phyloP scores from a whole-genome alignment of 2,329 filamentous ascomycete species.

The Cladosporium cucumerinum region DNA sequence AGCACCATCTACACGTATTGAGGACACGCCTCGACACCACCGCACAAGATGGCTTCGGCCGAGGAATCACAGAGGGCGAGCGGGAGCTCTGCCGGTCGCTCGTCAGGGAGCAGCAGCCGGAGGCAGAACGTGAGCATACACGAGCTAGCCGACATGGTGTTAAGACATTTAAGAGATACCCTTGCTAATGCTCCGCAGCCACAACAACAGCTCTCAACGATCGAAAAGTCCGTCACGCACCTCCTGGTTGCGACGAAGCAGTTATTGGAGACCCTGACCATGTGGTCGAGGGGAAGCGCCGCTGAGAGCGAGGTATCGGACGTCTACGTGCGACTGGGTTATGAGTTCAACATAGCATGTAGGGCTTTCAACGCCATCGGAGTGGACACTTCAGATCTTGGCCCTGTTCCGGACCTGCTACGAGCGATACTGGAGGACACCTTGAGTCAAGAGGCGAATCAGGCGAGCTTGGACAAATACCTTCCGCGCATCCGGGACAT shows the following conservation, averaged over 20 bases:
- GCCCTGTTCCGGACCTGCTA: slow-evolving; percentile 88
- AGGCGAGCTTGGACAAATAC: slow-evolving; percentile 89
- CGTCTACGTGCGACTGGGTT: slow-evolving; percentile 93
- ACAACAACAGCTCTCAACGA: slow-evolving; percentile 81
- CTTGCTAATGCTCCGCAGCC: slow-evolving; percentile 46
- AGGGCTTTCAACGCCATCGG: slow-evolving; percentile 95
- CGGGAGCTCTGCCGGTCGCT: slow-evolving; percentile 27
- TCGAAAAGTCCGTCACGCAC: slow-evolving; percentile 98
- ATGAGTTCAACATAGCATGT: slow-evolving; percentile 99
- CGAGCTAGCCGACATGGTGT: not conserved
- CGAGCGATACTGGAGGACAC: slow-evolving; percentile 92
- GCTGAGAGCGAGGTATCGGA: slow-evolving; percentile 95
- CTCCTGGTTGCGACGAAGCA: slow-evolving; percentile 97
- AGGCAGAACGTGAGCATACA: slow-evolving; percentile 27
- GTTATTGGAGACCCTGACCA: slow-evolving; percentile 91
- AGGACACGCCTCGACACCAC: not conserved
- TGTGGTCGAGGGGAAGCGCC: slow-evolving; percentile 91
- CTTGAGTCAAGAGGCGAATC: slow-evolving; percentile 90
- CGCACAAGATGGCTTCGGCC: slow-evolving; percentile 17
- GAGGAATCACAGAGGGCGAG: slow-evolving; percentile 27
- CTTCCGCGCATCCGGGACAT: slow-evolving; percentile 94
- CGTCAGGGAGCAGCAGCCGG: slow-evolving; percentile 25
- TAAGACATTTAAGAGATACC: slow-evolving; percentile 9
- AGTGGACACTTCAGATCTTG: slow-evolving; percentile 89
- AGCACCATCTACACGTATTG: not conserved